Evolutionary conservation across 768 basidiomycete genomes (phyloP), one percentile per base, ranked within the genome.

Genomic region (Fibroporia radiculosa): DNA sequence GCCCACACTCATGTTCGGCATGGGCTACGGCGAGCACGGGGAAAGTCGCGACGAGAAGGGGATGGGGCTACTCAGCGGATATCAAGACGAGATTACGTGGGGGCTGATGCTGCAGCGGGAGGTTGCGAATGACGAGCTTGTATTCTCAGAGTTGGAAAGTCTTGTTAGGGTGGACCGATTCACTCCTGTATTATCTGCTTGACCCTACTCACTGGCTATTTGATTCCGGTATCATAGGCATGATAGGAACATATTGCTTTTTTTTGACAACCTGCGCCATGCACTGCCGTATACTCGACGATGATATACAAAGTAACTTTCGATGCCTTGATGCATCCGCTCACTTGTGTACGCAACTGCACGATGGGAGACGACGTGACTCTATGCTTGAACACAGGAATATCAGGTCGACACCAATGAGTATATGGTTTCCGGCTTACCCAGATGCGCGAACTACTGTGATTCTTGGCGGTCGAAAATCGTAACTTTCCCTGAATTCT

Each of bases 101-200:
- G 77, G 82, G 23, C 62, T 89, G 53, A 64, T 89, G 66, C 75
- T 84, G 74, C 66, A 75, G 58, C 69, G 79, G 33, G 85, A 87
- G 49, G 65, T 88, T 31, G 52, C 62, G 6, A 47, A 51, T 31
- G 89, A 92, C 61, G 75, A 74, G 27, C 68, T 80, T 11, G 73
- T 85, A 71, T 90, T 90, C 56, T 64, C 71, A 22, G 89, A 91
- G 65, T 59, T 91, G 65, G 87, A 88, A 54, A 90, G 86, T 59
- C 66, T 91, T 33, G 74, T 79, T 38, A 70, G 87, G 49, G 74
- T 90, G 16, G 65, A 46, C 12, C n/a, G 25, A 22, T 16, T 16
- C 3, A 18, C 14, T 11, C 33, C 36, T 46, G 26, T 33, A 10
- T 37, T 46, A 22, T 22, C 33, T 24, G 24, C 36, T 31, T 44